A percentile compares a stretch with the other conserved stretches of the same genome.
Evolutionary conservation across 352 stramenopile species (phyloP).

Genomic region (Pythium dissotocum): DNA sequence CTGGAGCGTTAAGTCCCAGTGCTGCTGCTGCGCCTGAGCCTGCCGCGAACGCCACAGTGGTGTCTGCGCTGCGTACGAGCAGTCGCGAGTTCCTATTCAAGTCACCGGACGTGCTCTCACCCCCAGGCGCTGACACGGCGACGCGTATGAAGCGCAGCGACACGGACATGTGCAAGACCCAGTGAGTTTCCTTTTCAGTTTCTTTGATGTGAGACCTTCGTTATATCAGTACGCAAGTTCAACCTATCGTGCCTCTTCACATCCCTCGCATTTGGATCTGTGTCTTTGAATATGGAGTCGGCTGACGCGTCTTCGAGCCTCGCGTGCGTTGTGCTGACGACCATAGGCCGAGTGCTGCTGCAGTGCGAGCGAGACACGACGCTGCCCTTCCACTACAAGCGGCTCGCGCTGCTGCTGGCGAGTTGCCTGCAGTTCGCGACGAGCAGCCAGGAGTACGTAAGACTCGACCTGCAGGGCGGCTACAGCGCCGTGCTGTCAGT

Average conservation of each 20-base stretch:
- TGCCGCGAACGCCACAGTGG: neutral
- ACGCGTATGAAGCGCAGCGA: slow-evolving; percentile 25
- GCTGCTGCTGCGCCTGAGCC: neutral
- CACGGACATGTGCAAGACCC: slow-evolving; percentile 39
- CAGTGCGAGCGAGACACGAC: slow-evolving; percentile 46
- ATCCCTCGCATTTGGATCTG: neutral
- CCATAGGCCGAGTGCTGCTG: slow-evolving; percentile 44
- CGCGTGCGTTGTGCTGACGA: slow-evolving; percentile 55
- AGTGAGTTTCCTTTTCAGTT: slow-evolving; percentile 5
- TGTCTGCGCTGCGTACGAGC: slow-evolving; percentile 15
- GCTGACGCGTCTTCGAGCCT: slow-evolving; percentile 15
- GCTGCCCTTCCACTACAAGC: slow-evolving; percentile 43
- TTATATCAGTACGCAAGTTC: neutral
- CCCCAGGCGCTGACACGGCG: slow-evolving; percentile 15
- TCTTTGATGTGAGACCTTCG: neutral
- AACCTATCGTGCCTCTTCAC: neutral
- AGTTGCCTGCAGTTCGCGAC: slow-evolving; percentile 63
- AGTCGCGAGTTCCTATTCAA: slow-evolving; percentile 48
- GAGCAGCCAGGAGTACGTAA: slow-evolving; percentile 29
- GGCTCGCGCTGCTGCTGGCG: slow-evolving; percentile 51
- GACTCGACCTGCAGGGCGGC: slow-evolving; percentile 42
- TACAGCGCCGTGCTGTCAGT: slow-evolving; percentile 42
- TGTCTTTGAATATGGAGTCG: neutral
- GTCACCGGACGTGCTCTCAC: slow-evolving; percentile 12
- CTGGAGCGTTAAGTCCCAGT: neutral